Evolutionary conservation across 139 green algal genomes (phyloP).

Genomic region (Chlamydomonas eustigma): DNA sequence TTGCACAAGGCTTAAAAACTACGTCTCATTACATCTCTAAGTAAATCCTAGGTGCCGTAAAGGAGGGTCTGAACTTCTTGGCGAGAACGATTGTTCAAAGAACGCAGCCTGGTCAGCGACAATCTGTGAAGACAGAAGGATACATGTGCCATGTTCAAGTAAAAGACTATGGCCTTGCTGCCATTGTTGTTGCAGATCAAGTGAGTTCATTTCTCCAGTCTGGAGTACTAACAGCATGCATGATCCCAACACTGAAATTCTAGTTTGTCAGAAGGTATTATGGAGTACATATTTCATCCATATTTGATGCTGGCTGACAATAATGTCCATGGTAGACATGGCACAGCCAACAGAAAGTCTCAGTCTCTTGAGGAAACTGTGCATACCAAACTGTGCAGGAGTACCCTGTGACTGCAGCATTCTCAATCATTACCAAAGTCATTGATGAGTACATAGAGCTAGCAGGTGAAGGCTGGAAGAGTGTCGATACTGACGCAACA

Average conservation of each 20-base stretch:
- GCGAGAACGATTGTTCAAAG: slow-evolving; percentile 86
- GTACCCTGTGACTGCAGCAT: slow-evolving; percentile 90
- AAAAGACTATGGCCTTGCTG: slow-evolving; percentile 74
- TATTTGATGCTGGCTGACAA: no score
- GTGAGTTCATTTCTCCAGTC: no score
- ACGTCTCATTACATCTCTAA: background rate
- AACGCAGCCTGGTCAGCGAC: slow-evolving; percentile 74
- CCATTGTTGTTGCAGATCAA: slow-evolving; percentile 81
- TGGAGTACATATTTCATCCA: no score
- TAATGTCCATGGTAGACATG: background rate
- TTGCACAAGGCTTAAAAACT: background rate
- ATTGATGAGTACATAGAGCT: slow-evolving; percentile 62
- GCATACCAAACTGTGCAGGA: slow-evolving; percentile 47
- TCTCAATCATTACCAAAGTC: slow-evolving; percentile 88
- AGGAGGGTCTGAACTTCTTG: slow-evolving; percentile 93
- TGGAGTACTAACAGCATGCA: no score
- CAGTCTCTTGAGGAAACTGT: background rate
- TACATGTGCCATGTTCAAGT: slow-evolving; percentile 94
- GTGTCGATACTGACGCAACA: slow-evolving; percentile 50
- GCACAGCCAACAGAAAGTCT: background rate
- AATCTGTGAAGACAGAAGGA: slow-evolving; percentile 85
- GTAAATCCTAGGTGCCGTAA: slow-evolving; percentile 72
- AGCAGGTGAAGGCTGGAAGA: slow-evolving; percentile 56
- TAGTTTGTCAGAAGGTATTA: no score
- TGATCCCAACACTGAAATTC: background rate